These are phyloP conservation scores for Brassica incana DNA, from an alignment of 345 rosid genomes.

Conservation along the genomic window DNA sequence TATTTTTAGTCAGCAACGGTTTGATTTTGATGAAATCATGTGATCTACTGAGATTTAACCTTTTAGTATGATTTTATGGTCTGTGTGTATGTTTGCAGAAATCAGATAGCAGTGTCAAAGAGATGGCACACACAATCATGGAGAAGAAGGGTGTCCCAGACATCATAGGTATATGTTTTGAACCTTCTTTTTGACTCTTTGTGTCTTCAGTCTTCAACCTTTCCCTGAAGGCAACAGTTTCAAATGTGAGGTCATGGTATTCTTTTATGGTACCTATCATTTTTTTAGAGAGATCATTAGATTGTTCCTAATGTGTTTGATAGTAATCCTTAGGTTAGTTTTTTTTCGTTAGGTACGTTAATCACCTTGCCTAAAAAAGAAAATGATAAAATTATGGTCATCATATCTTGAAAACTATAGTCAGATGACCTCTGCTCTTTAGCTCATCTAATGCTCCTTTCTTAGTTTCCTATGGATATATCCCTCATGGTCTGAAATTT, in stretches of 20 bases:
- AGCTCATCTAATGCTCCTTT: not conserved
- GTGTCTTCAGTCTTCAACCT: not conserved
- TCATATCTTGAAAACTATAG: not conserved
- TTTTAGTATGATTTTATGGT: not conserved
- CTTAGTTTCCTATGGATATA: not conserved
- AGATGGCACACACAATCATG: constrained; percentile 62
- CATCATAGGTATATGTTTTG: constrained; percentile 57
- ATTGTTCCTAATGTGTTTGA: not conserved
- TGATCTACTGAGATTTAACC: not conserved
- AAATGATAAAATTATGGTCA: not conserved
- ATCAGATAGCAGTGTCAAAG: constrained; percentile 70
- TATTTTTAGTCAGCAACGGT: not conserved
- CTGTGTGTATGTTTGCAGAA: constrained; percentile 46
- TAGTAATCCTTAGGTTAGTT: not conserved
- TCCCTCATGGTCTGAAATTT: not conserved
- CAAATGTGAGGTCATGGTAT: not conserved
- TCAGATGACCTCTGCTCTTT: not conserved
- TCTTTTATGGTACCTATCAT: not conserved
- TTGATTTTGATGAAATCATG: constrained; percentile 9
- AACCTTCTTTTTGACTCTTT: not conserved
- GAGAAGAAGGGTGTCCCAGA: constrained; percentile 91
- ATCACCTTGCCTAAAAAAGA: not conserved
- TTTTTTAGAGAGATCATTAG: constrained; percentile 1
- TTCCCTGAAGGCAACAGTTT: not conserved
- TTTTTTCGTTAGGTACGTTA: not conserved